Conservation (phyloP, 164 flowering plant species). For the Berberis vulgaris region DNA sequence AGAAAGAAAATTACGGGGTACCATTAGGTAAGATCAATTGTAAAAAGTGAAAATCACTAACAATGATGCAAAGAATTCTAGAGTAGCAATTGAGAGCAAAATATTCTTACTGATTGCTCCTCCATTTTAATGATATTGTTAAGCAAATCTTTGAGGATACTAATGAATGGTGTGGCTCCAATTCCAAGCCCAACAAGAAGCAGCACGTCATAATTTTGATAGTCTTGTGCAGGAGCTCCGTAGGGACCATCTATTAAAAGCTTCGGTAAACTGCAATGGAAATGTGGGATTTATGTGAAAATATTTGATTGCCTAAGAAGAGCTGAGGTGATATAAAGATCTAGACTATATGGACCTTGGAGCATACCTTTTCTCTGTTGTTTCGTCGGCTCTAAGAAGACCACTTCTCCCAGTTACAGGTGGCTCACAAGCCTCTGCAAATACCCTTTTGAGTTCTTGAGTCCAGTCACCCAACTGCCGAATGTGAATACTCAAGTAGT, state of each 20-base stretch:
- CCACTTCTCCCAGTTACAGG: slow-evolving; percentile 80
- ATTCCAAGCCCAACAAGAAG: slow-evolving; percentile 90
- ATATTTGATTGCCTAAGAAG: neutral
- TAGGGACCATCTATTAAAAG: slow-evolving; percentile 90
- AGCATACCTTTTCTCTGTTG: slow-evolving; percentile 58
- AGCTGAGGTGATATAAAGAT: neutral
- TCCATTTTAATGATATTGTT: slow-evolving; percentile 80
- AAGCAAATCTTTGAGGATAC: slow-evolving; percentile 84
- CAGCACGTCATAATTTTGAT: slow-evolving; percentile 75
- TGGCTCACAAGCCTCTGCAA: slow-evolving; percentile 78
- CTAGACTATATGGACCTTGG: neutral
- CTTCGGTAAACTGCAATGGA: slow-evolving; percentile 63
- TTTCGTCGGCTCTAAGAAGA: slow-evolving; percentile 85
- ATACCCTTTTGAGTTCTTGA: slow-evolving; percentile 76
- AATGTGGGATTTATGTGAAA: neutral
- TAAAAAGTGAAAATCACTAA: neutral
- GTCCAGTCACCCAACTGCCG: slow-evolving; percentile 99
- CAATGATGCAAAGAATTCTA: neutral
- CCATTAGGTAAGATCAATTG: neutral
- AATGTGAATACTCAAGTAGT: slow-evolving; percentile 84
- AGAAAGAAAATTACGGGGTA: neutral
- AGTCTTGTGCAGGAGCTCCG: slow-evolving; percentile 98
- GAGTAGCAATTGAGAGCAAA: neutral
- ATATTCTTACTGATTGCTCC: slow-evolving; percentile 54
- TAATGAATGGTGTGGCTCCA: slow-evolving; percentile 97